phyloP scores from a whole-genome alignment of 2,329 filamentous ascomycete species.

The Cladosporium sphaerospermum region DNA sequence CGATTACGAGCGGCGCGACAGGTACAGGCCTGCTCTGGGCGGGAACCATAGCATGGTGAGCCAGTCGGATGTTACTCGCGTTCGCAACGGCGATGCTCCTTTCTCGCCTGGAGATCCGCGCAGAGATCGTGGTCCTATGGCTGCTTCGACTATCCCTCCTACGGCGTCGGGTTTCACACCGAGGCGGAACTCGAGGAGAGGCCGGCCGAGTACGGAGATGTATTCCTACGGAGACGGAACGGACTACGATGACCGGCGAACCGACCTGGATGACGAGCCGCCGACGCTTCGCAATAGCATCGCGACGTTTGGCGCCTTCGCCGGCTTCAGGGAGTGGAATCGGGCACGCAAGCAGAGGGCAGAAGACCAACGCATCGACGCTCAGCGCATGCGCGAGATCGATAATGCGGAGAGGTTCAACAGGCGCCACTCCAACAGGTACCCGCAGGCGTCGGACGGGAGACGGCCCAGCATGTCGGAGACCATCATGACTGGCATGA shows the following conservation, averaged over 20 bases:
- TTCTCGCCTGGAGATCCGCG: conserved; percentile 34
- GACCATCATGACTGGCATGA: conserved; percentile 27
- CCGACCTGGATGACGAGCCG: conserved; percentile 14
- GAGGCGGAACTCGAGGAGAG: neutral
- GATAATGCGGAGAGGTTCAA: conserved; percentile 34
- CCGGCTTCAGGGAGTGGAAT: conserved; percentile 36
- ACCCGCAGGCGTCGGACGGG: conserved; percentile 24
- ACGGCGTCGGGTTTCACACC: conserved; percentile 17
- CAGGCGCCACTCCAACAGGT: conserved; percentile 25
- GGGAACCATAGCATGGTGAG: conserved; percentile 41
- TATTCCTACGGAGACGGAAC: conserved; percentile 29
- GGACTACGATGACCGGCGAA: conserved; percentile 28
- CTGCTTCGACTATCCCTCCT: conserved; percentile 25
- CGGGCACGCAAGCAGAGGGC: conserved; percentile 50
- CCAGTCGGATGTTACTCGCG: conserved; percentile 41
- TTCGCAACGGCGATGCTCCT: conserved; percentile 50
- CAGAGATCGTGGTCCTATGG: neutral
- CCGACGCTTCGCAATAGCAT: conserved; percentile 42
- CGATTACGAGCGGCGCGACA: conserved; percentile 47
- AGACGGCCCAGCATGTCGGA: conserved; percentile 25
- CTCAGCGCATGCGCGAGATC: conserved; percentile 43
- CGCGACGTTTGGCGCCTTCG: conserved; percentile 35
- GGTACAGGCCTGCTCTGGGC: conserved; percentile 41
- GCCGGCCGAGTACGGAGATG: conserved; percentile 11
- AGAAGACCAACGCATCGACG: conserved; percentile 56